Base-by-base conservation (phyloP, 176 grass and related monocot species). In the Calamus simplicifolius region DNA sequence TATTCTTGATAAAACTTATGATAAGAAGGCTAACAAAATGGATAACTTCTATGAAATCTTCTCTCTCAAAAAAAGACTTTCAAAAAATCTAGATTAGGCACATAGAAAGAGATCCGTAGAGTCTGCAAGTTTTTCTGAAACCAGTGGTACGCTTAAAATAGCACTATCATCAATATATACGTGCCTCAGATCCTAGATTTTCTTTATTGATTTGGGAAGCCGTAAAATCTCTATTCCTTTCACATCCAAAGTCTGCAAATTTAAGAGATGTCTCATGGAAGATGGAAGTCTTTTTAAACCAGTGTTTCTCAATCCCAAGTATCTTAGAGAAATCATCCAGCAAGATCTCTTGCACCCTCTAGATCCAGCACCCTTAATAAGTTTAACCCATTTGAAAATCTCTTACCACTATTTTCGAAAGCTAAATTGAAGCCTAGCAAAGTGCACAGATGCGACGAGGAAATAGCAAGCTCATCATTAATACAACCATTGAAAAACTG, bases 211-310 rank as follows among this genome's bases (percentile, higher is more conserved):
- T 7, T 14, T 31, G 0, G 70, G 59, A 35, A 73, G 35, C 14
- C 2, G 3, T 13, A 12, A 54, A 6, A 73, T 23, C 21, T 23
- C 21, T 12, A 50, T 73, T 0, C 26, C 50, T 18, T 49, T 73
- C 30, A 62, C 62, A 73, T 73, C 70, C 4, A 73, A 59, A 52
- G 70, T 73, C 54, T 73, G 59, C 21, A 73, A 25, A 26, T 63
- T 56, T 7, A 54, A n/a, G 18, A 73, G 59, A 63, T 21, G 50
- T n/a, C 18, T 7, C 5, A 73, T 27, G 5, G 60, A 62, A 25
- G 60, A 50, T 15, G 70, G 27, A 1, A 73, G 58, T n/a, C 2
- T 27, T 6, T 2, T 1, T 13, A 53, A 13, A n/a, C 18, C 2
- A n/a, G 57, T 62, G 10, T 16, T 12, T 15, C 49, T 64, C 16